Evolutionary conservation across 2,329 filamentous ascomycete species (phyloP).

Genomic region (Diaporthe caulivora): DNA sequence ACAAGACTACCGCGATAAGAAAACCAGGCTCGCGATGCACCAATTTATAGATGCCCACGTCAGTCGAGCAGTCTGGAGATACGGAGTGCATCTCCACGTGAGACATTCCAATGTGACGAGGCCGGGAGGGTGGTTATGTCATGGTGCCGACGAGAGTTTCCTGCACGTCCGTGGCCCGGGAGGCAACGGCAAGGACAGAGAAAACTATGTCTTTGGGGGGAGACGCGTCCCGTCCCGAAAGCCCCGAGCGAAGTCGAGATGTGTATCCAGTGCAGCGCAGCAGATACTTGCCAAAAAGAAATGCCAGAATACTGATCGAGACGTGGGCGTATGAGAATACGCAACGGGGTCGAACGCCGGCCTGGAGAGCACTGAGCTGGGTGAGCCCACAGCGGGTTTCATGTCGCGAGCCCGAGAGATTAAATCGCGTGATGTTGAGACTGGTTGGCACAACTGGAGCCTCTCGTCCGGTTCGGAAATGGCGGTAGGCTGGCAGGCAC

Average conservation of each 20-base stretch:
- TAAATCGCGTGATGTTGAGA: slow-evolving; percentile 19
- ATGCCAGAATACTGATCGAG: not conserved
- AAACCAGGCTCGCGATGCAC: not conserved
- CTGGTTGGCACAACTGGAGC: slow-evolving; percentile 16
- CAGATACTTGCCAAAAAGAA: not conserved
- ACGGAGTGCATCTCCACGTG: not conserved
- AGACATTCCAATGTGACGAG: slow-evolving; percentile 2
- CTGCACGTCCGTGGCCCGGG: not conserved
- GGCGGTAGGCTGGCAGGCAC: too few relatives aligned
- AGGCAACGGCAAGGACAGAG: not conserved
- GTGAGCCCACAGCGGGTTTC: slow-evolving; percentile 18
- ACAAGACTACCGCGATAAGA: not conserved
- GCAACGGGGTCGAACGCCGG: not conserved
- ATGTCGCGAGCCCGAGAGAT: slow-evolving; percentile 25
- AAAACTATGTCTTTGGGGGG: not conserved
- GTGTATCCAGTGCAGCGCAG: not conserved
- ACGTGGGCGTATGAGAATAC: not conserved
- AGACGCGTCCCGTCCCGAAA: not conserved
- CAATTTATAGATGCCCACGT: not conserved
- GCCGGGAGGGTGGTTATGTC: not conserved
- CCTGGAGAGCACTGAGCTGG: slow-evolving; percentile 4
- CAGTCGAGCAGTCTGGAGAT: not conserved
- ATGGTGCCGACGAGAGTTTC: slow-evolving; percentile 11
- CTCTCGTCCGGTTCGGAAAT: slow-evolving; percentile 13
- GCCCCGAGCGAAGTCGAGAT: not conserved